Percentiles rank a stretch among this genome's conserved stretches.
Evolutionary conservation across 2,329 filamentous ascomycete species (phyloP).

Genomic region (Moelleriella libera): DNA sequence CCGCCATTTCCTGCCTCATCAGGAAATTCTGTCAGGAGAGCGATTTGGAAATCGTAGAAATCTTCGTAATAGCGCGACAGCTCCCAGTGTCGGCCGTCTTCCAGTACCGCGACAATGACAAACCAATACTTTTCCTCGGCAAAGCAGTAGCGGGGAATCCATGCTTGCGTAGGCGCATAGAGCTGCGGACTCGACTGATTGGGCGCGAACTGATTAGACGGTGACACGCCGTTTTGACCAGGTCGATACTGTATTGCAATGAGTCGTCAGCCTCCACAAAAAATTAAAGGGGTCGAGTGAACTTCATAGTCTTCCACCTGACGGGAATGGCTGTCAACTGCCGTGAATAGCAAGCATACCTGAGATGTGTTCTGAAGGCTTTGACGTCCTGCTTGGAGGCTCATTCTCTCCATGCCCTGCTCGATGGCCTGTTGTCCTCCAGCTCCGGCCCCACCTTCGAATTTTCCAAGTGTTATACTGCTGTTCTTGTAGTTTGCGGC

Average conservation of each 20-base stretch:
- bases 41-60: slow-evolving; percentile 98
- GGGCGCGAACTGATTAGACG: slow-evolving; percentile 20
- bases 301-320: too few species aligned
- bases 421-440: slow-evolving; percentile 34
- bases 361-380: slow-evolving; percentile 10
- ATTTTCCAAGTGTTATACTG: slow-evolving; percentile 90
- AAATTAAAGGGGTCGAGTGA: not conserved
- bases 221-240: slow-evolving; percentile 13
- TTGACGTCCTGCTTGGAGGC: slow-evolving; percentile 33
- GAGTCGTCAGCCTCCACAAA: not conserved
- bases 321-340: too few species aligned
- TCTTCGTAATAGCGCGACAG: slow-evolving; percentile 92
- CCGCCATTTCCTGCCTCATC: slow-evolving; percentile 82
- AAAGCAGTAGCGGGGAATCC: slow-evolving; percentile 86
- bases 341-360: slow-evolving; percentile 9
- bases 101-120: slow-evolving; percentile 79
- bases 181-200: slow-evolving; percentile 38
- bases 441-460: slow-evolving; percentile 44
- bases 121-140: slow-evolving; percentile 99
- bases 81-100: slow-evolving; percentile 87
- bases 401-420: slow-evolving; percentile 66
- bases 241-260: slow-evolving; percentile 8
- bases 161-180: slow-evolving; percentile 66
- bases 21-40: slow-evolving; percentile 81
- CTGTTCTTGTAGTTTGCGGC: slow-evolving; percentile 98